Evolutionary conservation across 306 rosid genomes (phyloP).

Genomic region (Ormosia semicastrata): DNA sequence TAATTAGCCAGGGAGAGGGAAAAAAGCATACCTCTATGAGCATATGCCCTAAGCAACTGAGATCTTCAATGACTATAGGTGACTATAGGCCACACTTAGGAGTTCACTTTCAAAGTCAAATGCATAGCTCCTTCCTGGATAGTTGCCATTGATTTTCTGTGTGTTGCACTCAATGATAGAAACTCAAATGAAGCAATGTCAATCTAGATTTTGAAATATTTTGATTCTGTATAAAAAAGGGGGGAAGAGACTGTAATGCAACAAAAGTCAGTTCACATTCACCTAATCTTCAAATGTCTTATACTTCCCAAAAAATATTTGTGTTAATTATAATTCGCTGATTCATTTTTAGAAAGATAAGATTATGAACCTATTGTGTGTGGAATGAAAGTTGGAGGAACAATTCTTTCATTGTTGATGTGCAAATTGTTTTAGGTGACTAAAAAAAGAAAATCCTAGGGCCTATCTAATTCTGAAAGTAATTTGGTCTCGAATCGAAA

Average conservation of each 20-base stretch:
- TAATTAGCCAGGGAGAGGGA: neutral
- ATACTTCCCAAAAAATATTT: neutral
- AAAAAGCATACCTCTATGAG: constrained; percentile 65
- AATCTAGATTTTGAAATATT: neutral
- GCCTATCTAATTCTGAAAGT: too few species aligned
- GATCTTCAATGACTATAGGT: constrained; percentile 84
- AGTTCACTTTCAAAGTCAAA: constrained; percentile 55
- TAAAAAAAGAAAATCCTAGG: neutral
- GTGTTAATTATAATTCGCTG: neutral
- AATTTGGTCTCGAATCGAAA: too few species aligned
- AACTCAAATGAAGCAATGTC: neutral
- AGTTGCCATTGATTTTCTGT: constrained; percentile 15
- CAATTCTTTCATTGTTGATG: neutral
- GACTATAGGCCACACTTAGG: constrained; percentile 23
- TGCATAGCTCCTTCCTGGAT: constrained; percentile 71
- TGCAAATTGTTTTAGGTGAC: neutral
- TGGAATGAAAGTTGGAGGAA: neutral
- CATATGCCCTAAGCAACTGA: constrained; percentile 42
- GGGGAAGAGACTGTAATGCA: too few species aligned
- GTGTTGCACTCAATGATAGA: constrained; percentile 31
- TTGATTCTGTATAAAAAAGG: too few species aligned
- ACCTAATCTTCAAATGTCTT: neutral
- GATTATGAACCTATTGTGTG: too few species aligned
- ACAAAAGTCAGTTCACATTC: too few species aligned
- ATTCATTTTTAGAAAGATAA: too few species aligned